Conservation (phyloP, 1,284 basidiomycete species). For the Cutaneotrichosporon daszewskae region DNA sequence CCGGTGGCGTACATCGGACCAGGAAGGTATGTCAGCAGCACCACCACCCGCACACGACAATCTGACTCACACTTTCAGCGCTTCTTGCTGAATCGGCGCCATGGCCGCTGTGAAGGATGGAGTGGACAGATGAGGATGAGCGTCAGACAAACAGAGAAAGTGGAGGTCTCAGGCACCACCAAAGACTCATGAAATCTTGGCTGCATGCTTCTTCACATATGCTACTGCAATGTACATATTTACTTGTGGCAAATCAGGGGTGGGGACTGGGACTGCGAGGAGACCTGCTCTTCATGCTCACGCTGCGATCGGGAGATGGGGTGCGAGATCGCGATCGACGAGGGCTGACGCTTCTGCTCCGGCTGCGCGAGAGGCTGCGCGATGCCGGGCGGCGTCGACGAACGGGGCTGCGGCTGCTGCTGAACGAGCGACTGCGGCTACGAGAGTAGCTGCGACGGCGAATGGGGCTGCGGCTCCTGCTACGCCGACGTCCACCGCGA, state of each 20-base stretch:
- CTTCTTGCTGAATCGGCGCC: slow-evolving; percentile 8
- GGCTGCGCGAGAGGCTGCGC: slow-evolving; percentile 6
- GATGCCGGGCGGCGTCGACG: neutral
- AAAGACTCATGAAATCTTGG: slow-evolving; percentile 1
- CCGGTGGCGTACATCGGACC: too few relatives aligned
- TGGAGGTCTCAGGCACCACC: neutral
- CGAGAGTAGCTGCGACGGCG: slow-evolving; percentile 2
- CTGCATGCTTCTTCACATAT: too few relatives aligned
- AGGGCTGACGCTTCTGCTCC: neutral
- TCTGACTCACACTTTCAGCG: slow-evolving; percentile 11
- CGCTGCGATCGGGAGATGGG: slow-evolving; percentile 7
- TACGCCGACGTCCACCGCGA: slow-evolving; percentile 13
- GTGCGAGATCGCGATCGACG: slow-evolving; percentile 1
- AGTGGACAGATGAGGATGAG: neutral
- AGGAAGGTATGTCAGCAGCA: neutral
- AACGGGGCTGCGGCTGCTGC: slow-evolving; percentile 1
- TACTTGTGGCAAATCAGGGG: neutral
- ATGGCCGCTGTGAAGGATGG: slow-evolving; percentile 1
- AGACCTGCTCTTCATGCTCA: slow-evolving; percentile 11
- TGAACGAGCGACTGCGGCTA: neutral
- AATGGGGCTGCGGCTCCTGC: slow-evolving; percentile 4
- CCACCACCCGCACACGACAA: too few relatives aligned
- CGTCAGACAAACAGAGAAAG: neutral
- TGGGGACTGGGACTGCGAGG: slow-evolving; percentile 9
- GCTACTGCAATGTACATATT: too few relatives aligned